Evolutionary conservation across 257 asterid species (phyloP), one percentile per base, ranked within the genome.

Genomic region (Catharanthus roseus): DNA sequence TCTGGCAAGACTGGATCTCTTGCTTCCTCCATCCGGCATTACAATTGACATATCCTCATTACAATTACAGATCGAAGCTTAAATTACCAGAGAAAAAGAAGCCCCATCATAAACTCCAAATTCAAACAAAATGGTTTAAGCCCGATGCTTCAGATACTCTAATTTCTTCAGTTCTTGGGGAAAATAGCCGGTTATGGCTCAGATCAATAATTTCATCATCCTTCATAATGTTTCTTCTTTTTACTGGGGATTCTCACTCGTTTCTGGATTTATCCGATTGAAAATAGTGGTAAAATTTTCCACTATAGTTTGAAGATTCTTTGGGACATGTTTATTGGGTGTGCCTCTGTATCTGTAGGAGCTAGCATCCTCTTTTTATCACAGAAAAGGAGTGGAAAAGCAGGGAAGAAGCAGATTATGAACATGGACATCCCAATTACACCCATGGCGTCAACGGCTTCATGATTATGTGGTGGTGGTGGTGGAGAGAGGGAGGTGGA

Each of bases 161-260:
- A 19, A 76, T 86, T 53, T 77, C 89, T 10, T 67, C 83, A 26
- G 76, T 77, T 13, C 72, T 90, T n/a, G 95, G 90, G 57, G 54
- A 57, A 7, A 84, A 78, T 73, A 78, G 81, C 72, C 86, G 93
- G 93, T 81, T 85, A 3, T 87, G 86, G 82, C 87, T 89, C 26
- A 90, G 86, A n/a, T 84, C 85, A 3, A 81, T 86, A 62, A 86
- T 86, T 36, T 64, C 88, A 24, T 68, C 86, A 10, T 81, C 91
- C 6, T 89, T 85, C 60, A 0, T 78, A 60, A 12, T 81, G 29
- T 87, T 84, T 47, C 88, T 89, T 33, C 64, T 89, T 4, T n/a
- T 64, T 82, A 28, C 38, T 86, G 29, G 95, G 83, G 10, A 65
- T 85, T 10, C 77, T 86, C 2, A 83, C 86, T n/a, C 84, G 85